A percentile compares a stretch with the other conserved stretches of the same genome.
phyloP scores from a whole-genome alignment of 306 rosid species.

The Cucurbita argyrosperma region DNA sequence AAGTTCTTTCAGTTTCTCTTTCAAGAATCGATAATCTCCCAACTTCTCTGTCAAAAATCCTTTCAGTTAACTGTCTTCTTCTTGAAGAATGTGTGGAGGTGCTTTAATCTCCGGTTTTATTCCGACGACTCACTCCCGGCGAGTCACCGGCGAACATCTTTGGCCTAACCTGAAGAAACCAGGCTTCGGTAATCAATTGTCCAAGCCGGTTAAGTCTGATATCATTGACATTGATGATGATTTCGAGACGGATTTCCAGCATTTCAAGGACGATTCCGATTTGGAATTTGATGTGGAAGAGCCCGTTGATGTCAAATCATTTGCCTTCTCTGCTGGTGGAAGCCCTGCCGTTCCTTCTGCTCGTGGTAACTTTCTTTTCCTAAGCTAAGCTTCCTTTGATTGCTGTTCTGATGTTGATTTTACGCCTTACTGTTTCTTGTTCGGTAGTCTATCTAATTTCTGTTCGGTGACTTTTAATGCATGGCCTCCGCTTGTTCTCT shows the following conservation, averaged over 20 bases:
- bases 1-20: not conserved
- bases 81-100: constrained; percentile 74
- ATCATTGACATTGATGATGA: constrained; percentile 38
- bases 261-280: constrained; percentile 80
- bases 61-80: not conserved
- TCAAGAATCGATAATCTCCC: not conserved
- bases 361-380: constrained; percentile 36
- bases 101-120: constrained; percentile 90
- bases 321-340: constrained; percentile 20
- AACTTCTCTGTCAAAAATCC: not conserved
- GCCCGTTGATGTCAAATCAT: constrained; percentile 31
- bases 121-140: constrained; percentile 29
- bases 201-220: constrained; percentile 20
- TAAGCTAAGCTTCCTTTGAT: constrained; percentile 15
- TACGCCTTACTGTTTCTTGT: not conserved
- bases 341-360: constrained; percentile 10
- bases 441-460: not conserved
- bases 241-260: constrained; percentile 75
- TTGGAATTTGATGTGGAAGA: constrained; percentile 46
- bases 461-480: not conserved
- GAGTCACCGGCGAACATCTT: constrained; percentile 42
- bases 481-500: not conserved
- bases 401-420: not conserved
- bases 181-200: constrained; percentile 14
- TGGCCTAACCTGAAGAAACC: constrained; percentile 55